Evolutionary conservation across 176 grass and related monocot genomes (phyloP).

Genomic region (Saccharum officinarum): DNA sequence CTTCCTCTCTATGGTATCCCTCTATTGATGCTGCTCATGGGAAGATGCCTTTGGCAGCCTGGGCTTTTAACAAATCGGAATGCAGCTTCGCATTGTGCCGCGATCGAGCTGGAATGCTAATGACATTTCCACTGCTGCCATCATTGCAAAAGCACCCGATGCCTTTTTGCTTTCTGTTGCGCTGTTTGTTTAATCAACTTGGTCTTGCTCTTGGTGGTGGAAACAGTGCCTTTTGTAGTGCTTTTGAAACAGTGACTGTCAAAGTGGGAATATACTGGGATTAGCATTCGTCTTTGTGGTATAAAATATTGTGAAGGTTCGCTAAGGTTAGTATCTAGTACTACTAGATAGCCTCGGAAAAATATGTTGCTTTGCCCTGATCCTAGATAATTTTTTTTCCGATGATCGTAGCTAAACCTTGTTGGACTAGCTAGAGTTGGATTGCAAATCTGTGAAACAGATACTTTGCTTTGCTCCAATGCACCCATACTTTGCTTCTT

Average conservation of each 20-base stretch:
- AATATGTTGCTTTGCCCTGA: background rate
- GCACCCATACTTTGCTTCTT: background rate
- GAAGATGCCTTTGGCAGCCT: background rate
- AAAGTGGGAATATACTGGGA: conserved; percentile 31
- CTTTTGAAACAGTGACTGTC: conserved; percentile 14
- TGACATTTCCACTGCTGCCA: background rate
- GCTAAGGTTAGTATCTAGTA: background rate
- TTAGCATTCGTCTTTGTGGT: conserved; percentile 16
- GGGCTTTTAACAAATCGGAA: background rate
- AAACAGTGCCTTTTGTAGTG: background rate
- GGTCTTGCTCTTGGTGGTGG: background rate
- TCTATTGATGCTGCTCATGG: background rate
- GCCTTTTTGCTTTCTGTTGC: conserved; percentile 1
- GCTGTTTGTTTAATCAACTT: conserved; percentile 34
- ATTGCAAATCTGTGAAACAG: background rate
- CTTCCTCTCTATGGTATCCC: background rate
- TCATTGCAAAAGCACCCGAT: conserved; percentile 36
- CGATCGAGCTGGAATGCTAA: conserved; percentile 31
- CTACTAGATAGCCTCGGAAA: background rate
- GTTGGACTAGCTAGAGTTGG: background rate
- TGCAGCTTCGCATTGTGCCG: background rate
- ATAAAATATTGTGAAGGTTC: background rate
- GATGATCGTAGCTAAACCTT: background rate
- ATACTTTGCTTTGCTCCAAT: background rate
- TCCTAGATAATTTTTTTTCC: background rate